A percentile compares a stretch with the other conserved stretches of the same genome.
Conservation (phyloP, 1,284 basidiomycete genomes). For the Melampsora occidentalis region DNA sequence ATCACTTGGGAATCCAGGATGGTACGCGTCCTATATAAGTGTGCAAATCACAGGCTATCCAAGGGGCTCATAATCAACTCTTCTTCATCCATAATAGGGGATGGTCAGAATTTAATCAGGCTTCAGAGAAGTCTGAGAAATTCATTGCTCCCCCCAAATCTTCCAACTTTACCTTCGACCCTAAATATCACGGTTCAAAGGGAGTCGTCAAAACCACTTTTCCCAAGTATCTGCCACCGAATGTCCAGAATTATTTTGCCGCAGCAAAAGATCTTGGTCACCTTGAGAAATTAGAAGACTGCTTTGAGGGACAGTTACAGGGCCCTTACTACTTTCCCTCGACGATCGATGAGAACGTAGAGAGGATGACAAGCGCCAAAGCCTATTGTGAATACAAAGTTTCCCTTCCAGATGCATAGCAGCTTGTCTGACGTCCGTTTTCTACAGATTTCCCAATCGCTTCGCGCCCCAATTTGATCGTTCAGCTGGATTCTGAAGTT, state of each 20-base stretch:
- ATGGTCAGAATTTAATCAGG: constrained; percentile 32
- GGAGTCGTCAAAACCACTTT: constrained; percentile 14
- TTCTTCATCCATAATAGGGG: constrained; percentile 7
- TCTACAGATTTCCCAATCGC: constrained; percentile 18
- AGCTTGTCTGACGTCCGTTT: background rate
- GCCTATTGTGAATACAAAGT: constrained; percentile 32
- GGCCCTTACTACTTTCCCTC: constrained; percentile 36
- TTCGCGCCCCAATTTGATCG: constrained; percentile 24
- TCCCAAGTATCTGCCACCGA: constrained; percentile 32
- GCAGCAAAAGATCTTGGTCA: constrained; percentile 9
- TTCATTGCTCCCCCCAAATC: constrained; percentile 8
- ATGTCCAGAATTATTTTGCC: constrained; percentile 16
- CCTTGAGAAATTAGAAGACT: background rate
- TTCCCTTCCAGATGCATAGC: background rate
- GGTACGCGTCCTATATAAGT: background rate
- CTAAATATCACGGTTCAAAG: background rate
- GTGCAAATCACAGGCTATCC: background rate
- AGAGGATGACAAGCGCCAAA: constrained; percentile 36
- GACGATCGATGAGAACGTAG: constrained; percentile 18
- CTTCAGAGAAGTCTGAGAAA: constrained; percentile 33
- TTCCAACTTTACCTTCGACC: constrained; percentile 7
- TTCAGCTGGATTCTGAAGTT: constrained; percentile 14
- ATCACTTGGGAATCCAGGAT: constrained; percentile 39
- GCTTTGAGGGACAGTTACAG: constrained; percentile 16
- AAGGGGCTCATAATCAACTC: background rate